Evolutionary conservation across 208 protist species (phyloP).

Genomic region (Acanthamoeba culbertsoni): DNA sequence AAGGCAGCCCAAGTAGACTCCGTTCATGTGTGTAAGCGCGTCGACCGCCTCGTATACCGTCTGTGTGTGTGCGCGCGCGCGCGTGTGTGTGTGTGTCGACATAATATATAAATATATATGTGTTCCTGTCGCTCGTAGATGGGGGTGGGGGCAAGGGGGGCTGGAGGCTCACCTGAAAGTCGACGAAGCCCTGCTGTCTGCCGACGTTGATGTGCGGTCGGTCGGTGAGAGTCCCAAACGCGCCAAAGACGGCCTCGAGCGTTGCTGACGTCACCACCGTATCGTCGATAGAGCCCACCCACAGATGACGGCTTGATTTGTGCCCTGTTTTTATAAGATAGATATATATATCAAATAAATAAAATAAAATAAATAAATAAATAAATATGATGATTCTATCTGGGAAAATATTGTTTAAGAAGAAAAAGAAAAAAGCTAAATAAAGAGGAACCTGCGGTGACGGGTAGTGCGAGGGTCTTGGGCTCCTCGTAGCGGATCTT

Average conservation of each 20-base stretch:
- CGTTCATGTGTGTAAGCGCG: slow-evolving; percentile 36
- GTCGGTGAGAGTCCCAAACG: slow-evolving; percentile 33
- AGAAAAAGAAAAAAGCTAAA: too few relatives aligned
- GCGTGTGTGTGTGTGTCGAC: not conserved
- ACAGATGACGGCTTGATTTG: slow-evolving; percentile 41
- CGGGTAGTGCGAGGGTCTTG: slow-evolving; percentile 21
- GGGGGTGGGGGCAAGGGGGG: not conserved
- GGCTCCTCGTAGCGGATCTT: slow-evolving; percentile 38
- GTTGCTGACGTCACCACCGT: slow-evolving; percentile 31
- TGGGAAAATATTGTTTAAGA: too few relatives aligned
- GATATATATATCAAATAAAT: too few relatives aligned
- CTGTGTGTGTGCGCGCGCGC: too few relatives aligned
- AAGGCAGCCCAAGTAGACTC: slow-evolving; percentile 28
- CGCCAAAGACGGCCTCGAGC: slow-evolving; percentile 22
- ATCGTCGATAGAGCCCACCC: slow-evolving; percentile 52
- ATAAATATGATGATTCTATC: too few relatives aligned
- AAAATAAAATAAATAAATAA: too few relatives aligned
- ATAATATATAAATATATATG: not conserved
- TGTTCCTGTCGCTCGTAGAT: too few relatives aligned
- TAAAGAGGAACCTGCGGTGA: not conserved
- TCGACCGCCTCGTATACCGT: slow-evolving; percentile 51
- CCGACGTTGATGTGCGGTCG: slow-evolving; percentile 43
- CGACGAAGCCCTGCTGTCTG: slow-evolving; percentile 41
- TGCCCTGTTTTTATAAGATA: not conserved
- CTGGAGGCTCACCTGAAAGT: not conserved